Base-by-base conservation (phyloP, 257 asterid genomes). In the Lycium barbarum region DNA sequence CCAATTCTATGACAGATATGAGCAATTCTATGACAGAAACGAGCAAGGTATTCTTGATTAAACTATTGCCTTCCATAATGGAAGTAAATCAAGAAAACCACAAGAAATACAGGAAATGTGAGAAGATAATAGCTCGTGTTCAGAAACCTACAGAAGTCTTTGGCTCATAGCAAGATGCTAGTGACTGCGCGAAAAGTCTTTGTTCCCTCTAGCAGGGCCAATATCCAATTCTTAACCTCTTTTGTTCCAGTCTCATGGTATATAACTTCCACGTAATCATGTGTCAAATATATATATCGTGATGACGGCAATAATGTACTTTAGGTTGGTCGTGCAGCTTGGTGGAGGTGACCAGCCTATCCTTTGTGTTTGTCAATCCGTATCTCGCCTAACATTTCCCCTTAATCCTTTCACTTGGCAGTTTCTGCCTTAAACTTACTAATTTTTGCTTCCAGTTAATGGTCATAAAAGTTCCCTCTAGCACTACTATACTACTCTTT, bases 101-200 rank as follows among this genome's bases (percentile, higher is more conserved):
- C 82, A 53, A 20, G 61, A 74, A 74, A 76, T 15, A 4, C 82
- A 76, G 65, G 63, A 76, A 74, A 76, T 3, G 26, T 76, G 82
- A 14, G 47, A 51, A 76, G 65, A 51, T 76, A 51, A 51, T 15
- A 13, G 22, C 13, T 22, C 62, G 22, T 14, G 62, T 62, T 74
- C 38, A 14, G 81, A 22, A 74, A 51, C 62, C 62, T 12, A 74
- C 81, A 74, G 81, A 51, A 49, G 7, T 51, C 62, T 22, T 74
- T 51, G 81, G 14, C 81, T 74, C 62, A 49, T 74, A 12, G 81
- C 40, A 22, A 76, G 63, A 76, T 76, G 22, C 22, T 49, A 38
- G 33, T 40, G 54, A 70, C 54, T 38, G 33, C 54, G 15, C 26
- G n/a, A 13, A 38, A 35, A 68, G 13, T 68, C 7, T 36, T 0